These are phyloP conservation scores for Dictyostelium capitatum DNA, from an alignment of 78 protist species.

Conservation along the genomic window DNA sequence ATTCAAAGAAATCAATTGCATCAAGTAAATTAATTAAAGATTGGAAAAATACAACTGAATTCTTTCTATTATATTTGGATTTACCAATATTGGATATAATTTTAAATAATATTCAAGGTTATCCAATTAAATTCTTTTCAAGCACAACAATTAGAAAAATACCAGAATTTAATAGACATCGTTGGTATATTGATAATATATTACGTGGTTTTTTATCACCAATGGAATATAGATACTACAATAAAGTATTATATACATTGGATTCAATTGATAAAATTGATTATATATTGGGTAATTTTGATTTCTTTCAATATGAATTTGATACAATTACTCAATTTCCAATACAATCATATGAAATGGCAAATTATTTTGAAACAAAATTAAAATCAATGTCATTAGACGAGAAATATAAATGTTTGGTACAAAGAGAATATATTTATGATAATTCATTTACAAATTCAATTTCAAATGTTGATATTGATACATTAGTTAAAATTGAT, in stretches of 20 bases:
- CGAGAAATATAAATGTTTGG: background rate
- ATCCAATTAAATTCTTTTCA: background rate
- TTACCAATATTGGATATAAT: background rate
- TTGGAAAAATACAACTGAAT: background rate
- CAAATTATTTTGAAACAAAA: background rate
- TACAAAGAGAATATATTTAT: background rate
- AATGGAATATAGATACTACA: background rate
- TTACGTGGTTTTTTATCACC: background rate
- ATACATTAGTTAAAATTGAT: background rate
- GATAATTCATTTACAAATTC: background rate
- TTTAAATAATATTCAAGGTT: background rate
- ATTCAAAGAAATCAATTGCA: background rate
- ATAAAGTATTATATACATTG: background rate
- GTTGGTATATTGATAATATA: background rate
- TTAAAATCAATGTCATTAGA: background rate
- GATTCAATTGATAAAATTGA: background rate
- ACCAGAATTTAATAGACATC: background rate
- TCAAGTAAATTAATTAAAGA: background rate
- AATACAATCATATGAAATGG: background rate
- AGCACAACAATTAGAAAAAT: background rate
- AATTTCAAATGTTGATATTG: background rate
- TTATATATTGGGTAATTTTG: background rate
- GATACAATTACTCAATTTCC: background rate
- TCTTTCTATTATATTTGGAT: background rate
- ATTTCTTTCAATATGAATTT: background rate